Percentiles rank a stretch among this genome's conserved stretches.
Evolutionary conservation across 345 rosid genomes (phyloP).

Genomic region (Lenwebbia sp.): DNA sequence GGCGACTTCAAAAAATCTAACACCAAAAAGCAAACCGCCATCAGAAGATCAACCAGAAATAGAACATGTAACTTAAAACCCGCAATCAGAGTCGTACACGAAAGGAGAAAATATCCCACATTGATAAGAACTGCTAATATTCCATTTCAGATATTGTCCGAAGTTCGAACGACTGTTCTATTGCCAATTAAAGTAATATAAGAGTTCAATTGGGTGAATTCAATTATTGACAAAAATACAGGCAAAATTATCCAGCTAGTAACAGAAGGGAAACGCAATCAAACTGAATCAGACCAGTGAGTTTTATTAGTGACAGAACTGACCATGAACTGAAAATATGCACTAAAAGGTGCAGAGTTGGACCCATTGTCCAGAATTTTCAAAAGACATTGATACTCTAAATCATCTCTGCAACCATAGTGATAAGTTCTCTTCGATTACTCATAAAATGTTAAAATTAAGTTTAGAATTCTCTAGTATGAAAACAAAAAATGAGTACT

Average conservation of each 20-base stretch:
- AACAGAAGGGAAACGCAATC: neutral
- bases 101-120: neutral
- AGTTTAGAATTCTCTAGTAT: neutral
- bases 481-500: neutral
- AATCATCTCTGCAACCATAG: neutral
- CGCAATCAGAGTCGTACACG: neutral
- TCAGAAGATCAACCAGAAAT: neutral
- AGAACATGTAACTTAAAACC: neutral
- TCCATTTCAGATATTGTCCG: neutral
- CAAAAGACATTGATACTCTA: neutral
- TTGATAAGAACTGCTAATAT: neutral
- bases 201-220: neutral
- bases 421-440: neutral
- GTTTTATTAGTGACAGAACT: neutral
- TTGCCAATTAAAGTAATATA: neutral
- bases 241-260: neutral
- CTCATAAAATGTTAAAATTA: neutral
- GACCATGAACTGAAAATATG: neutral
- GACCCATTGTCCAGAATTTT: neutral
- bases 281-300: neutral
- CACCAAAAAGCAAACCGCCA: neutral
- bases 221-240: neutral
- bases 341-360: neutral
- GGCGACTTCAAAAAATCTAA: constrained; percentile 3
- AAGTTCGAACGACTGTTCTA: neutral